phyloP scores from a whole-genome alignment of 805 yeast genomes.

The Ascoidea tarda region DNA sequence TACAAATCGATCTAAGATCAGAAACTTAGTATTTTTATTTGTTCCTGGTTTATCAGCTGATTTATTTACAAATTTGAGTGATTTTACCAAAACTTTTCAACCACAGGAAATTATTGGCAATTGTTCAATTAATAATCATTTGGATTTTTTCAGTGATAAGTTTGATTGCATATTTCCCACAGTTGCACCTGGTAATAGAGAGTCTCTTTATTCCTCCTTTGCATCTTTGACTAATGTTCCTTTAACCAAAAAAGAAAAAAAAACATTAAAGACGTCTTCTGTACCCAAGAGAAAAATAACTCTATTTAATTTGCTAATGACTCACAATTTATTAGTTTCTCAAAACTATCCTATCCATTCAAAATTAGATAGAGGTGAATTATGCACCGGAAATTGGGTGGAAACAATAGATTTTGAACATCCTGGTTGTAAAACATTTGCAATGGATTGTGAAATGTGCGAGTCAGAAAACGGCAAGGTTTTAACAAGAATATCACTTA shows the following conservation, averaged over 20 bases:
- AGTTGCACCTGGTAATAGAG: slow-evolving; percentile 52
- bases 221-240: slow-evolving; percentile 43
- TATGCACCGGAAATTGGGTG: slow-evolving; percentile 28
- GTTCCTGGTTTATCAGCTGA: slow-evolving; percentile 48
- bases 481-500: slow-evolving; percentile 63
- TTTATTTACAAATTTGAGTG: slow-evolving; percentile 22
- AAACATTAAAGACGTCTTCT: slow-evolving; percentile 10
- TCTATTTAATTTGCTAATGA: slow-evolving; percentile 39
- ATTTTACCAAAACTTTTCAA: slow-evolving; percentile 6
- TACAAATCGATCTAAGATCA: slow-evolving; percentile 29
- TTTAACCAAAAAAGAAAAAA: slow-evolving; percentile 40
- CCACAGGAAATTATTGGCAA: slow-evolving; percentile 4
- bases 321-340: slow-evolving; percentile 29
- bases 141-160: slow-evolving; percentile 21
- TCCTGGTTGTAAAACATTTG: slow-evolving; percentile 52
- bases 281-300: slow-evolving; percentile 20
- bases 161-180: slow-evolving; percentile 36
- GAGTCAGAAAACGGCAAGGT: slow-evolving; percentile 44
- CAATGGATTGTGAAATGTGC: slow-evolving; percentile 94
- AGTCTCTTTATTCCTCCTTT: slow-evolving; percentile 36
- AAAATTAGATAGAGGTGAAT: slow-evolving; percentile 7
- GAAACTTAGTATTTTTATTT: slow-evolving; percentile 42
- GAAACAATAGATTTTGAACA: slow-evolving; percentile 40
- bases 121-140: slow-evolving; percentile 7
- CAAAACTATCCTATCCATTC: slow-evolving; percentile 50